Evolutionary conservation across 129 eudicot genomes (phyloP), one percentile per base, ranked within the genome.

Genomic region (Apium graveolens): DNA sequence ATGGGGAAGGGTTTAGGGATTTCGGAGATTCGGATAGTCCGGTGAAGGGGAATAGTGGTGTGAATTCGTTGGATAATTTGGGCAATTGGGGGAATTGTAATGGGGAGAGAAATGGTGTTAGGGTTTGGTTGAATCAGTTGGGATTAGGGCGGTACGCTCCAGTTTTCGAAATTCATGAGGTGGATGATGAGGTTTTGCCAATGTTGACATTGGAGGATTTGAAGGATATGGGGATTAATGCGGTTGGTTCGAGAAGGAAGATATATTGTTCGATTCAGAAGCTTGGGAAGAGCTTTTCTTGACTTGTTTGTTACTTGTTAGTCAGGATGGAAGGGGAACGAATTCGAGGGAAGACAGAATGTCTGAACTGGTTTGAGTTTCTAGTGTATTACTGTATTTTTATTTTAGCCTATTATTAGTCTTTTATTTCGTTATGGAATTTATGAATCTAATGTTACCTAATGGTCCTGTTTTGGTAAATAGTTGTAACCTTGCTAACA

Each of bases 141-240:
- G 87, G 87, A 20, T 76, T 84, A 57, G 79, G 83, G 2, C 60
- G 80, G 49, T 83, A 84, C 27, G 75, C 77, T 7, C 77, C 83
- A 1, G 45, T 83, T 41, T 86, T 86, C 32, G 85, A 83, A 81
- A 76, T 86, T 26, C 85, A 86, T 76, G 90, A 84, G 83, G 87
- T 86, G 73, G 90, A 83, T 72, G 87, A 77, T 66, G 86, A 86
- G 74, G 84, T 80, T 63, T 70, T 83, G 72, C 82, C 89, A 55
- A 55, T 82, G 73, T 43, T 86, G 73, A 86, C 82, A n/a, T 37
- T 81, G 44, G 82, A 83, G 55, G 84, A 86, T 81, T 82, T 83
- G 38, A 85, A 85, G 81, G 88, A 85, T 69, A 85, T 81, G 88
- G 85, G 88, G 24, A 85, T 85, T 35, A 82, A 32, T 55, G 88